Conservation (phyloP, 805 yeast species). For the Barnettozyma siamensis region DNA sequence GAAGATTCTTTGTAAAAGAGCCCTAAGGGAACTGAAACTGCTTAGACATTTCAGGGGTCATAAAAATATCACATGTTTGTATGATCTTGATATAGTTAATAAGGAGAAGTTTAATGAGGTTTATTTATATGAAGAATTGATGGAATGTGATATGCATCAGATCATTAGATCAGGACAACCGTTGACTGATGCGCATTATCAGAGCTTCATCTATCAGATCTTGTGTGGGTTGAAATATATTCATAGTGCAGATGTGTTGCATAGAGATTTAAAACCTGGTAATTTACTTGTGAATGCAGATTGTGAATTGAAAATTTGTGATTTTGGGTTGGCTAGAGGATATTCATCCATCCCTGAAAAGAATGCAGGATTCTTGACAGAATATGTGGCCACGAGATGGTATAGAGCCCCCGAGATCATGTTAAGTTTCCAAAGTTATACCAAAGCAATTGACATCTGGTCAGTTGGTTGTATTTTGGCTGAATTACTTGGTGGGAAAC, state of each 20-base stretch:
- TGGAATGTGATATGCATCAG: conserved; percentile 99
- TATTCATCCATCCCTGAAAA: conserved; percentile 75
- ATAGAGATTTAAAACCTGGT: conserved; percentile 93
- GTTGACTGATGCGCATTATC: conserved; percentile 91
- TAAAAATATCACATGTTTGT: conserved; percentile 90
- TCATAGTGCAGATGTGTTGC: conserved; percentile 89
- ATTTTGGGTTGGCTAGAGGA: conserved; percentile 93
- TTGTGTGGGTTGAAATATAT: conserved; percentile 86
- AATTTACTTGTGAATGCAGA: conserved; percentile 90
- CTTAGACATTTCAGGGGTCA: conserved; percentile 93
- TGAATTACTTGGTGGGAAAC: conserved; percentile 84
- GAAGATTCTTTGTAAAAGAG: conserved; percentile 85
- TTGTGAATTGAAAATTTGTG: conserved; percentile 94
- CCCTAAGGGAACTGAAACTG: conserved; percentile 84
- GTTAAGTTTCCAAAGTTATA: conserved; percentile 88
- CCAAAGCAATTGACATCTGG: conserved; percentile 97
- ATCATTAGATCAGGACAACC: conserved; percentile 92
- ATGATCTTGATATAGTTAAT: conserved; percentile 84
- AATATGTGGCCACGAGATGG: conserved; percentile 98
- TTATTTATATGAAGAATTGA: conserved; percentile 89
- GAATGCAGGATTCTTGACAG: conserved; percentile 92
- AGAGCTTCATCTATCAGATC: conserved; percentile 86
- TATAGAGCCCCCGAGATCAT: conserved; percentile 98
- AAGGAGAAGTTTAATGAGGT: conserved; percentile 79
- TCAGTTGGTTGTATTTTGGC: conserved; percentile 97